Evolutionary conservation across 2,329 filamentous ascomycete genomes (phyloP), one percentile per base, ranked within the genome.

Genomic region (Ambrosiella xylebori): DNA sequence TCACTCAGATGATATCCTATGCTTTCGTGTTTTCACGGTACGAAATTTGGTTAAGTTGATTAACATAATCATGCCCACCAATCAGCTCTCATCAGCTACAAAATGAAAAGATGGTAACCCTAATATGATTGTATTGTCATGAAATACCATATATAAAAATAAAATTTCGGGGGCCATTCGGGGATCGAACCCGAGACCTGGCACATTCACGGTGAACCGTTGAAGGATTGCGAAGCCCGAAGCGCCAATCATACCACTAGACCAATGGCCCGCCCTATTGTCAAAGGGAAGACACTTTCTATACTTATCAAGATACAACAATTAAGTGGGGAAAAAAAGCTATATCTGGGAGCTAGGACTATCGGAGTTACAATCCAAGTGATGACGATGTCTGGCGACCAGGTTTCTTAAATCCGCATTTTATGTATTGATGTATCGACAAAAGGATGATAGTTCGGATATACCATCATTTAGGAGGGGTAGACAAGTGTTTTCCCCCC

Each of bases 401-500:
- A 27, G 27, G 27, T 4, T 27, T 27, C 27, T 27, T 27, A 27
- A 27, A 27, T 27, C 27, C 3, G 27, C 27, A 27, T 27, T 27
- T 27, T 2, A 27, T 27, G 27, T 27, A 27, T 27, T 27, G 27
- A 27, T 27, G 40, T 41, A 41, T 41, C n/a, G 11, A 12, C 40
- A 41, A 17, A 37, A 17, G 36, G 11, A 54, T 9, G 27, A 27
- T 27, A 27, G 27, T 27, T 27, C 27, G 27, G 27, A 27, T 27
- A 27, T 4, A 8, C 13, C 13, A 13, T 27, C 17, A 2, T 52
- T 41, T 56, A 62, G 19, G 51, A 9, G 9, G 58, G 40, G 59
- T 79, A 80, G 12, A 75, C 73, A 71, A 83, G 68, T 64, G 63
- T 73, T 1, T 71, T 69, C 13, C 79, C 75, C 1, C 79, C 80